Evolutionary conservation across 1,139 yeast species (phyloP).

Genomic region (Kurtzmaniella quercitrusa): DNA sequence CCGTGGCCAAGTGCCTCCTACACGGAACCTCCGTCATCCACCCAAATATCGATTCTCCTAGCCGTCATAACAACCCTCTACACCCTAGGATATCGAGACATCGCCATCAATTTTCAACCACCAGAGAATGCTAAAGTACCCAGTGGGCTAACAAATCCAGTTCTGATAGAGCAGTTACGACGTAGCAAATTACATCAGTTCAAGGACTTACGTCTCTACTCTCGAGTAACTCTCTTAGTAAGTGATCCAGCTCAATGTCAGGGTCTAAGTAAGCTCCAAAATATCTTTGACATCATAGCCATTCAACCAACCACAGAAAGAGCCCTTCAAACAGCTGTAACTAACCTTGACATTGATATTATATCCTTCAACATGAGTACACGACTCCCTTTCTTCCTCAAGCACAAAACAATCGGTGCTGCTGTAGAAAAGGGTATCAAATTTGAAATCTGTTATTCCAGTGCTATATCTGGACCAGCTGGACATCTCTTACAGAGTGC

Average conservation of each 20-base stretch:
- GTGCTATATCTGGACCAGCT: conserved; percentile 44
- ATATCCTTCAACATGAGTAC: conserved; percentile 66
- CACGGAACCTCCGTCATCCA: conserved; percentile 31
- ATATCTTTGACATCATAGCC: conserved; percentile 73
- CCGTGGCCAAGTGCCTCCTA: conserved; percentile 70
- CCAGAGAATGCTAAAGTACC: conserved; percentile 60
- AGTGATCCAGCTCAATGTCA: conserved; percentile 79
- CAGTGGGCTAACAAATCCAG: conserved; percentile 34
- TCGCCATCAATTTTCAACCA: conserved; percentile 67
- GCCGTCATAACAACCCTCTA: conserved; percentile 53
- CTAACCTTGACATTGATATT: conserved; percentile 72
- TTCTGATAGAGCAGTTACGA: conserved; percentile 23
- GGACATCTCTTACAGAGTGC: conserved; percentile 19
- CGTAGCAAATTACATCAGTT: conserved; percentile 22
- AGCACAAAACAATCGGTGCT: conserved; percentile 79
- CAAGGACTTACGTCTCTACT: conserved; percentile 46
- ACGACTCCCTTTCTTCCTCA: conserved; percentile 70
- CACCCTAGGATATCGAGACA: conserved; percentile 64
- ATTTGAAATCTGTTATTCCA: conserved; percentile 72
- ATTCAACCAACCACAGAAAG: conserved; percentile 78
- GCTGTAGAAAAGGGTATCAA: conserved; percentile 81
- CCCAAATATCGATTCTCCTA: conserved; percentile 42
- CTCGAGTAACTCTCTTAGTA: conserved; percentile 70
- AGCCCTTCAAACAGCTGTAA: conserved; percentile 69
- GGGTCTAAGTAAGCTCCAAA: conserved; percentile 57